These are phyloP conservation scores for Trichaptum fuscoviolaceum DNA, from an alignment of 768 basidiomycete genomes.

Conservation along the genomic window DNA sequence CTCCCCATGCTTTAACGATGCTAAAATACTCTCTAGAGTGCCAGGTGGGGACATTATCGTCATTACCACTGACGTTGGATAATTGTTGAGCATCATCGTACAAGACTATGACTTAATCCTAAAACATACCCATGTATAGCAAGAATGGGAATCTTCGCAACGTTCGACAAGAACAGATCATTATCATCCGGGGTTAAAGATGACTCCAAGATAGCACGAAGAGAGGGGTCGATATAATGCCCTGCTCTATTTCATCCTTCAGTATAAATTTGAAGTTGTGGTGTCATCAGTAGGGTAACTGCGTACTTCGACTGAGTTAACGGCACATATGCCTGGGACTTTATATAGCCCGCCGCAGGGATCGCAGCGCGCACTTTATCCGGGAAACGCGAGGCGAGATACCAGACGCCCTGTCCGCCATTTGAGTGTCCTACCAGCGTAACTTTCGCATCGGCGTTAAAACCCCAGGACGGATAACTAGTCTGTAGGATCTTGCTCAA, in stretches of 20 bases:
- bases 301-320: constrained; percentile 56
- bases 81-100: constrained; percentile 2
- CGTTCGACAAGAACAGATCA: constrained; percentile 77
- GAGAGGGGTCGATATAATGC: constrained; percentile 73
- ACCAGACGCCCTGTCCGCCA: constrained; percentile 88
- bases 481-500: constrained; percentile 41
- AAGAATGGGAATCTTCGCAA: constrained; percentile 61
- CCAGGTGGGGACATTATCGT: constrained; percentile 86
- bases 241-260: constrained; percentile 38
- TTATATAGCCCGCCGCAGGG: constrained; percentile 73
- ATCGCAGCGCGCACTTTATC: constrained; percentile 64
- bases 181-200: constrained; percentile 83
- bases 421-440: constrained; percentile 90
- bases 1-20: constrained; percentile 53
- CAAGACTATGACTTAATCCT: too few relatives aligned
- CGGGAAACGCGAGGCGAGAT: constrained; percentile 69
- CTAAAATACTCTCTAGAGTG: constrained; percentile 67
- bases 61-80: constrained; percentile 49
- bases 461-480: constrained; percentile 38
- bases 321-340: constrained; percentile 82
- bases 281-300: neutral
- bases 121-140: constrained; percentile 81
- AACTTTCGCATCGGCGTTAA: constrained; percentile 36
- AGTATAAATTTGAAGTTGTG: neutral
- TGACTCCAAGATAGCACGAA: constrained; percentile 67